Evolutionary conservation across 352 stramenopile genomes (phyloP), one percentile per base, ranked within the genome.

Genomic region (Phytophthora melonis): DNA sequence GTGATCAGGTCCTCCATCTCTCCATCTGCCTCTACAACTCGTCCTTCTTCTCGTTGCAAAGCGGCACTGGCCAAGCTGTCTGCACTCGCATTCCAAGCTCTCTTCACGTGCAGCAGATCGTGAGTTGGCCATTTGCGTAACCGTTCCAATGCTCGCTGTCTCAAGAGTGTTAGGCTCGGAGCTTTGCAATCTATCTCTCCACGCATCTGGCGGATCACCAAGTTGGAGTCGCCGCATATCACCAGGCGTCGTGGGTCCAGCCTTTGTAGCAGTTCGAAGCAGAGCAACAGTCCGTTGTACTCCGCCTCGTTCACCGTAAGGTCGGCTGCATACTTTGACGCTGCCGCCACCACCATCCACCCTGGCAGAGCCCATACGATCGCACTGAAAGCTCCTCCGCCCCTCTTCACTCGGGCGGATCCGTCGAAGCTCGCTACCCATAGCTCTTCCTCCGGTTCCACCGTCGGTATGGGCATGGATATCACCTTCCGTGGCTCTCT

Each of bases 251-350:
- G 30, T 0, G 8, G 30, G 1, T 58, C 47, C 45, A 47, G 10
- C 1, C 6, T 4, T 13, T 56, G 25, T n/a, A 66, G 9, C 21
- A 55, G 9, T 13, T 25, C 5, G 4, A 25, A 55, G 0, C 34
- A 50, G 5, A 63, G 39, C 0, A 72, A 10, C 1, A 72, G 18
- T 1, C 66, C 66, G 0, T 39, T 19, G n/a, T 80, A 77, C 21
- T 77, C 65, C 0, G 41, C 57, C 16, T 80, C 74, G 14, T 80
- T 80, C 0, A 80, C 68, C 0, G 73, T 71, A 7, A 63, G 4
- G 10, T 60, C 62, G 3, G 43, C 14, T 0, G 4, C n/a, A 25
- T 61, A 74, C 0, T 19, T 39, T 0, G 63, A 71, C 3, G 27
- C 21, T 0, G 65, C 55, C 0, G 47, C 34, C 0, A 63, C 5